Base-by-base conservation (phyloP, 2,329 filamentous ascomycete species). In the Fusarium miscanthi region DNA sequence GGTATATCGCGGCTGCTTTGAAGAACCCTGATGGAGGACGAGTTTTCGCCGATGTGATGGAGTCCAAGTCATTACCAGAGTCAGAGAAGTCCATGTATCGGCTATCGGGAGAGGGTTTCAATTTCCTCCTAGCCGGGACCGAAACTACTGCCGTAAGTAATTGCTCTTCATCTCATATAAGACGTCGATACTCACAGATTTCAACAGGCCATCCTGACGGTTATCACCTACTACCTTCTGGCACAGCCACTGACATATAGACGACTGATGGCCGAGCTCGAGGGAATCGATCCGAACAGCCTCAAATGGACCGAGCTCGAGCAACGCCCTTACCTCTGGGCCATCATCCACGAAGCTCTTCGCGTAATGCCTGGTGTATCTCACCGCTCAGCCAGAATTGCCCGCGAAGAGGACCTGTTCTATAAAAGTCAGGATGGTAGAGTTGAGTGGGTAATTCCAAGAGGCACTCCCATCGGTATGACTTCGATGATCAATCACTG, bases 341-440 rank as follows among this genome's bases (percentile, higher is more conserved):
- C 80, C 6, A 79, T 84, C 6, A 76, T 84, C 16, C 78, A 81
- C 27, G 83, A 84, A 53, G 76, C 79, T 2, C 59, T 84, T 9
- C 80, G 83, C 2, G 61, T 81, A 56, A 78, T 77, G 73, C 77
- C 77, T 4, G 80, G 79, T 12, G 77, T 81, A 11, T 76, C 77
- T 5, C 72, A 73, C 25, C 70, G 76, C 1, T 77, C 75, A 9
- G 74, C 56, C 35, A 64, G 76, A 16, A 69, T 78, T 40, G 74
- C 76, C 3, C 70, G 73, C 1, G 52, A 70, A 12, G 76, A 82
- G 33, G 77, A 79, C 19, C 54, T 82, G 5, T 27, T 78, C 1
- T 80, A 79, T 46, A 71, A 52, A 37, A 76, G 65, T 19, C 60
- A 54, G 16, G 73, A 76, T 8, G 66, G 76, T n/a, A 71, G 63